These are phyloP conservation scores for Maudiozyma bulderi DNA, from an alignment of 805 yeast species.

Conservation along the genomic window DNA sequence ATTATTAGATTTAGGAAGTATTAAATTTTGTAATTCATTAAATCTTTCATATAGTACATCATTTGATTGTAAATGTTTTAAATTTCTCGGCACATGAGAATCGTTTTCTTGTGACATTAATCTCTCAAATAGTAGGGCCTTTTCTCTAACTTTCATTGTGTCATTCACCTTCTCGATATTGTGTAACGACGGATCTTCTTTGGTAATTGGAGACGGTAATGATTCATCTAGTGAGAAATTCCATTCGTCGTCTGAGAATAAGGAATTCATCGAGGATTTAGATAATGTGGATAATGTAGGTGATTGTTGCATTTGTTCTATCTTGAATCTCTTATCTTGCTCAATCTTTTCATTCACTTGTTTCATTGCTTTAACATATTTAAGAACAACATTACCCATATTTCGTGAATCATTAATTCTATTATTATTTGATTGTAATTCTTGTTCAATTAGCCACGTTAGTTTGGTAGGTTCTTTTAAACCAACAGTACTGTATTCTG, in stretches of 20 bases:
- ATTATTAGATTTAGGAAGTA: constrained; percentile 2
- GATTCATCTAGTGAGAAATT: constrained; percentile 12
- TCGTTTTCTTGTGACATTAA: constrained; percentile 9
- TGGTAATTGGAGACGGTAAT: not conserved
- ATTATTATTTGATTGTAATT: not conserved
- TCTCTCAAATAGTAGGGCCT: constrained; percentile 25
- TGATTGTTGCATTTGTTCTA: not conserved
- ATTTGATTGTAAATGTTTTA: not conserved
- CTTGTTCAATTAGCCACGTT: not conserved
- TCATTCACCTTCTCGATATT: constrained; percentile 20
- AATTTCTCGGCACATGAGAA: not conserved
- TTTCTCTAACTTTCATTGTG: constrained; percentile 27
- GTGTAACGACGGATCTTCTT: constrained; percentile 5
- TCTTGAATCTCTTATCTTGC: not conserved
- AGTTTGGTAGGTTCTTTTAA: not conserved
- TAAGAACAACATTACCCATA: constrained; percentile 4
- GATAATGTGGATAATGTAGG: constrained; percentile 18
- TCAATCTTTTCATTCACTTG: constrained; percentile 11
- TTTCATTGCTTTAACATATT: constrained; percentile 13
- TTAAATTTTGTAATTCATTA: not conserved
- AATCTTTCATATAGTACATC: not conserved
- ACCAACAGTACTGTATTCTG: not conserved
- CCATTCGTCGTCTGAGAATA: constrained; percentile 21
- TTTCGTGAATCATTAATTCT: not conserved
- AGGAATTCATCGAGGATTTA: constrained; percentile 17